Base-by-base conservation (phyloP, 768 basidiomycete species). In the Phanerochaete sordida region DNA sequence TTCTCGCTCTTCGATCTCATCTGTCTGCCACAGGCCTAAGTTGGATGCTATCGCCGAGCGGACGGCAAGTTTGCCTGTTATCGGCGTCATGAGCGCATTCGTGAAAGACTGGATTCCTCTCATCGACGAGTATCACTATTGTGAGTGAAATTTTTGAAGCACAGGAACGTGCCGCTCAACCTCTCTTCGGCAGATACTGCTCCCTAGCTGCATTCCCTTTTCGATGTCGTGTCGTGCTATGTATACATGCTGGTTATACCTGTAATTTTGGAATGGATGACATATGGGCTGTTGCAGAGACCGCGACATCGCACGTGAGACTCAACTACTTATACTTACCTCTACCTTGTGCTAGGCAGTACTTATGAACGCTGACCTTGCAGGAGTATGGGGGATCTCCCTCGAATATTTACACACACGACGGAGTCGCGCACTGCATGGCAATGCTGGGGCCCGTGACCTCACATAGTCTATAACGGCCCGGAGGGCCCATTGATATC, bases 71-170 rank as follows among this genome's bases (percentile, higher is more conserved):
- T 79, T 78, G 47, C 91, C 91, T 16, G 53, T 93, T 27, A 67
- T 94, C 27, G 83, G 86, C n/a, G 69, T 92, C 50, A 72, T 91
- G 43, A 79, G 90, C 64, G 82, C 85, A 26, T 74, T 94, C 59
- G 70, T 91, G 59, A 86, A 84, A 63, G 91, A 93, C 67, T 94
- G 93, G 92, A 84, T 94, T 63, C 93, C 91, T 21, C 75, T 94
- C 70, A 90, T 94, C 61, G 85, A 94, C 70, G 90, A 91, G 69
- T 94, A 94, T 75, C 87, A 94, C 76, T 94, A 94, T 79, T 94
- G 92, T 92, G 68, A 61, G 92, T 79, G 37, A 26, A n/a, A 37
- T 23, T 16, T 23, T 16, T 27, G 35, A 33, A 11, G 28, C 28
- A 37, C 21, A 1, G 12, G 19, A 9, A 51, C 11, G 15, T 21